Conservation (phyloP, 441 rosid genomes). For the Manihot esculenta region DNA sequence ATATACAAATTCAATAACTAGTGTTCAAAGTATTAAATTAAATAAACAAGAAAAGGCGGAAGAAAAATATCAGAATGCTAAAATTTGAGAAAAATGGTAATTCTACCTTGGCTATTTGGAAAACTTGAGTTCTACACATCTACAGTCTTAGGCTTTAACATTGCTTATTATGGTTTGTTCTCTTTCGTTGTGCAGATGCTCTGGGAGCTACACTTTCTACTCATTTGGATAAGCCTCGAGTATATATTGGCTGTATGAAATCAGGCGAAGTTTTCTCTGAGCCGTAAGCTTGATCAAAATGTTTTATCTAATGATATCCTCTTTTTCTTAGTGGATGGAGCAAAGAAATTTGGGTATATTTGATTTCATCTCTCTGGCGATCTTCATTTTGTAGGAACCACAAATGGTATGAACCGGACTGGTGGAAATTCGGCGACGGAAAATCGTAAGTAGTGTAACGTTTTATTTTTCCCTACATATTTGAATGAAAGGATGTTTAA, state of each 20-base stretch:
- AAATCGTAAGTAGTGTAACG: constrained; percentile 60
- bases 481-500: background rate
- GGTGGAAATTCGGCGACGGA: constrained; percentile 97
- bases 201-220: constrained; percentile 76
- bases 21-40: constrained; percentile 51
- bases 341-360: background rate
- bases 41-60: constrained; percentile 18
- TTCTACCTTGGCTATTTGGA: background rate
- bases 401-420: constrained; percentile 95
- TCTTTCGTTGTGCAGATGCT: constrained; percentile 44
- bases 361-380: background rate
- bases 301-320: constrained; percentile 10
- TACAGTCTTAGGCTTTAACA: background rate
- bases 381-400: constrained; percentile 49
- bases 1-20: background rate
- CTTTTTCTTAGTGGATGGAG: background rate
- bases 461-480: background rate
- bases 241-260: constrained; percentile 94
- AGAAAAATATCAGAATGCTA: background rate
- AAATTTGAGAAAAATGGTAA: background rate
- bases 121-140: background rate
- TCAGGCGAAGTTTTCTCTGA: constrained; percentile 90
- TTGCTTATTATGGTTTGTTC: background rate
- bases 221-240: constrained; percentile 67
- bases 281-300: constrained; percentile 50